Evolutionary conservation across 176 grass and related monocot genomes (phyloP).

Genomic region (Urochloa ruziziensis): DNA sequence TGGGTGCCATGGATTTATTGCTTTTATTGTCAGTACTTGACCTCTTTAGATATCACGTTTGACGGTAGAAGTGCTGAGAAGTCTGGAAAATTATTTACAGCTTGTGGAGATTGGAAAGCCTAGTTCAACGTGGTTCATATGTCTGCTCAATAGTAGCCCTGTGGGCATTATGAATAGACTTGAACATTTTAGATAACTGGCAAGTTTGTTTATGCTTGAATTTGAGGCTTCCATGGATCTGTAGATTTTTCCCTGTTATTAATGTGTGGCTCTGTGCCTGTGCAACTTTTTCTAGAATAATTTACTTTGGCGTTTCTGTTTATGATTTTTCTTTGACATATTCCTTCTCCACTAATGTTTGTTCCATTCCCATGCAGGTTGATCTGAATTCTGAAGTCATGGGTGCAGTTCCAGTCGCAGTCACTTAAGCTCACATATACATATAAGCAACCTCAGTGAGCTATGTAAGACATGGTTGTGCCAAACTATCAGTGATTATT

Average conservation of each 20-base stretch:
- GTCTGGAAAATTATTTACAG: background rate
- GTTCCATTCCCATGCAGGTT: constrained; percentile 13
- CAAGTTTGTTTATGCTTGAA: background rate
- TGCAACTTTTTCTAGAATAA: background rate
- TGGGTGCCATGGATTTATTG: background rate
- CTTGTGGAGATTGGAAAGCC: background rate
- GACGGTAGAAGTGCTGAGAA: background rate
- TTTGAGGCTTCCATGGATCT: background rate
- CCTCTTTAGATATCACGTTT: background rate
- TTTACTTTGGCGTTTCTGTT: background rate
- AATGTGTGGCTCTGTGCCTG: too few species aligned
- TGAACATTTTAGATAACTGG: background rate
- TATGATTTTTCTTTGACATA: background rate
- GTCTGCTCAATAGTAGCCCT: background rate
- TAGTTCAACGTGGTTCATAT: background rate
- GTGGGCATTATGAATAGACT: background rate
- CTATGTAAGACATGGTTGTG: constrained; percentile 1
- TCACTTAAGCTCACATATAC: background rate
- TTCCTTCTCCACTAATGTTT: background rate
- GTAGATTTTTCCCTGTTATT: background rate
- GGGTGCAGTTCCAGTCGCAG: background rate
- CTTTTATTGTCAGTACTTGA: background rate
- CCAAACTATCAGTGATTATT: background rate
- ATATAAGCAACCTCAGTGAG: background rate
- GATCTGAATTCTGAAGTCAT: background rate